Evolutionary conservation across 176 grass and related monocot species (phyloP), one percentile per base, ranked within the genome.

Genomic region (Puya raimondii): DNA sequence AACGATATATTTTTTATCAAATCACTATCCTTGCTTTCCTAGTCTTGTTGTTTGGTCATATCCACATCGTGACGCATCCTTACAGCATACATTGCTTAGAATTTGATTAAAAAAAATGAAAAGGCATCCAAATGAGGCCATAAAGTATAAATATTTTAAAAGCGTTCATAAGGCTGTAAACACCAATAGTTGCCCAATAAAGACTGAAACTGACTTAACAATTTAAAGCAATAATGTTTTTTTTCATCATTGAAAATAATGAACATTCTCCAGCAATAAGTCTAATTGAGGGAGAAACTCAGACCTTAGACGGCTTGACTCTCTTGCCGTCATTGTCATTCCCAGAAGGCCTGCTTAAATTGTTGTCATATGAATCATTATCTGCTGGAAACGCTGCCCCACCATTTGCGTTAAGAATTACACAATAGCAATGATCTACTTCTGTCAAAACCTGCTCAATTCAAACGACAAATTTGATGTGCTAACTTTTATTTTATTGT

Each of bases 341-440:
- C 71, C 23, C 73, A 17, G 64, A 33, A 78, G 73, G 68, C 52
- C 53, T 12, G 76, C 79, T 81, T 50, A 76, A 85, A 25, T 59
- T 13, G 50, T 63, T 26, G 15, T 71, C 70, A 12, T 73, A 59
- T 14, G 20, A 18, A 67, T 80, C 86, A 1, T 1, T 63, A 12
- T 88, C 89, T 69, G 88, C 77, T 69, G 89, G 94, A 92, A 93
- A 99, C 78, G 89, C 94, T 61, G 89, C 86, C 68, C 94, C 94
- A 90, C 83, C 89, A 67, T 93, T 86, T 52, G 87, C 84, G 72
- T 91, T 93, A 47, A 99, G 89, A 81, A 99, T 76, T 68, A 93
- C 94, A 82, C 89, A 99, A 81, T 99, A 99, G 82, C 94, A 99
- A 78, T 99, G 89, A 75, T 90, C 89, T 68, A 70, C 82, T 68